phyloP scores from a whole-genome alignment of 441 rosid species.

The Omphalea diandra region DNA sequence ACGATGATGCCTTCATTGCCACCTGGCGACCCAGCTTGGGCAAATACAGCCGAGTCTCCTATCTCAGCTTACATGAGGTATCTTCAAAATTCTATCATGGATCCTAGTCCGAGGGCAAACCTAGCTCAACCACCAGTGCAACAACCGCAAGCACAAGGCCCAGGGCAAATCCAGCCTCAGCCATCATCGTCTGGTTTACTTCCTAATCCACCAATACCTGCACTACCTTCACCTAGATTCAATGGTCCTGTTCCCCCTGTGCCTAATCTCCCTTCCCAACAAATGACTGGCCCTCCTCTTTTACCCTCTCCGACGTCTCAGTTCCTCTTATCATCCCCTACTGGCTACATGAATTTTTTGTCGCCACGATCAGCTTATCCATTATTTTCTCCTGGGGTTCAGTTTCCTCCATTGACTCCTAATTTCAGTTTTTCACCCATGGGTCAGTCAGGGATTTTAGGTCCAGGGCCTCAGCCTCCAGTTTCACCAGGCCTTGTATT shows the following conservation, averaged over 20 bases:
- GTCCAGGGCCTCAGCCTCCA: conserved; percentile 76
- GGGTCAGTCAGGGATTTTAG: conserved; percentile 63
- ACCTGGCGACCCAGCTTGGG: conserved; percentile 41
- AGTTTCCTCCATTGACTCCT: conserved; percentile 56
- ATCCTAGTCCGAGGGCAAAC: conserved; percentile 53
- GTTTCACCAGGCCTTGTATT: conserved; percentile 57
- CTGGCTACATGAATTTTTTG: conserved; percentile 43
- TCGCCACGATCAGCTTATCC: conserved; percentile 65
- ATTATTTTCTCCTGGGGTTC: conserved; percentile 59
- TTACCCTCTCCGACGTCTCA: conserved; percentile 76
- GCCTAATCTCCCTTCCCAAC: conserved; percentile 43
- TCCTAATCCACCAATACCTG: conserved; percentile 39
- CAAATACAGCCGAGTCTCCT: conserved; percentile 65
- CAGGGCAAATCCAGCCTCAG: conserved; percentile 36
- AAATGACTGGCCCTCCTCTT: conserved; percentile 49
- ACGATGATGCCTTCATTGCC: conserved; percentile 27
- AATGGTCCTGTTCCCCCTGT: conserved; percentile 45
- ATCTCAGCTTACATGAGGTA: conserved; percentile 81
- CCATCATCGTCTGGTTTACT: conserved; percentile 43
- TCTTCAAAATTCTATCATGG: conserved; percentile 51
- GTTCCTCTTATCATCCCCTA: conserved; percentile 59
- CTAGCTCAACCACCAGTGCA: conserved; percentile 32
- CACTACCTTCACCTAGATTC: conserved; percentile 38
- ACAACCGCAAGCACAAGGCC: conserved; percentile 33
- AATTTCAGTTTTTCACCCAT: conserved; percentile 65